Conservation (phyloP, 345 rosid species). For the Gossypium bickii region DNA sequence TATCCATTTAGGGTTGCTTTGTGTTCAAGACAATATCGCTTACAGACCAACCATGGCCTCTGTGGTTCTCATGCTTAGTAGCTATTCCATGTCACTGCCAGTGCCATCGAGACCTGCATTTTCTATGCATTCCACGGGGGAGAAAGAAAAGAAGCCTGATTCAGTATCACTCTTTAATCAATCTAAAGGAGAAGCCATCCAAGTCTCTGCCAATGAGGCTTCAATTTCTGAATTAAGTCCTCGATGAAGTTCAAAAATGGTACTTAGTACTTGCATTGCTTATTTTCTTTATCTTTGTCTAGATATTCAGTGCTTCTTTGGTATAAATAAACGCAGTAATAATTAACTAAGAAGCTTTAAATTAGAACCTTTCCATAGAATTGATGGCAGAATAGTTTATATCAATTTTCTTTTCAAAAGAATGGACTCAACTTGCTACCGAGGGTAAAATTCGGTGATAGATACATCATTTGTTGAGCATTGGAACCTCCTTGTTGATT, state of each 20-base stretch:
- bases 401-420: neutral
- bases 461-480: neutral
- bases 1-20: too few relatives aligned
- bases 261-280: neutral
- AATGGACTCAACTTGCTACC: neutral
- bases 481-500: neutral
- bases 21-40: too few relatives aligned
- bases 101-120: neutral
- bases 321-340: neutral
- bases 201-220: conserved; percentile 2
- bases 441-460: neutral
- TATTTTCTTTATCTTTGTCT: neutral
- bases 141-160: neutral
- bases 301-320: neutral
- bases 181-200: neutral
- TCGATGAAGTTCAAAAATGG: neutral
- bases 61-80: too few relatives aligned
- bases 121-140: conserved; percentile 30
- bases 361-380: neutral
- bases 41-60: too few relatives aligned
- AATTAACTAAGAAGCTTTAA: neutral
- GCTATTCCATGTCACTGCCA: neutral
- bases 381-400: neutral
- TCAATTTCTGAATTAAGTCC: conserved; percentile 23
- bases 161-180: neutral